Evolutionary conservation across 2,329 filamentous ascomycete species (phyloP), one percentile per base, ranked within the genome.

Genomic region (Taxawa tesnikishii): DNA sequence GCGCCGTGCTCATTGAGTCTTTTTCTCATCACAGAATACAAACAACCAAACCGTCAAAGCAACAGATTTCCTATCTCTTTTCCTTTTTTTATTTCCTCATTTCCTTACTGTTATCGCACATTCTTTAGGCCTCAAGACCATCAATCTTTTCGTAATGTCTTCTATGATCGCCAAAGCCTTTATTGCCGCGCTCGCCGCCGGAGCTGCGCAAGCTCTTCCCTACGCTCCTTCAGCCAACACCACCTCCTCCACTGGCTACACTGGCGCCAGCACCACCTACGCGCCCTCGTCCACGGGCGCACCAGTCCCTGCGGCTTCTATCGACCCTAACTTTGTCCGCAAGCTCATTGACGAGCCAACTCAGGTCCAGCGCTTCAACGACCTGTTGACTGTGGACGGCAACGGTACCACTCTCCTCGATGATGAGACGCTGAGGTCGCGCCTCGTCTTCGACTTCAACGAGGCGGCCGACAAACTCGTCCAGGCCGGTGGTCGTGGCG

Each of bases 391-490:
- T 15, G 35, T 34, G 8, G 41, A 46, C 8, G 51, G 52, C 30
- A 31, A 44, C 17, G 51, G 51, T 29, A 32, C 45, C 24, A 37
- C 42, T 6, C 47, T 59, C 6, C 45, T 57, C 26, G 41, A 45
- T 5, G 46, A 39, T 9, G 47, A 53, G 3, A 47, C 43, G 4
- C 41, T 60, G 16, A 44, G 43, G 28, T 43, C 47, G 9, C 27
- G 45, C 47, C 71, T 79, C 58, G 80, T 76, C 50, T 85, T 83
- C 67, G 67, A 67, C 50, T 65, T 68, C 43, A 53, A 71, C 40
- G 56, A 61, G 8, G 38, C 51, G 7, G 23, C 55, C 10, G 59
- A 29, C 5, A 21, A 25, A 8, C 18, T 26, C 14, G 21, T 36
- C 16, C 40, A 44, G 12, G 41, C 41, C 13, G 31, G 32, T 16